Percentiles rank a stretch among this genome's conserved stretches.
Evolutionary conservation across 805 yeast genomes (phyloP).

Genomic region (Wickerhamomyces pijperi): DNA sequence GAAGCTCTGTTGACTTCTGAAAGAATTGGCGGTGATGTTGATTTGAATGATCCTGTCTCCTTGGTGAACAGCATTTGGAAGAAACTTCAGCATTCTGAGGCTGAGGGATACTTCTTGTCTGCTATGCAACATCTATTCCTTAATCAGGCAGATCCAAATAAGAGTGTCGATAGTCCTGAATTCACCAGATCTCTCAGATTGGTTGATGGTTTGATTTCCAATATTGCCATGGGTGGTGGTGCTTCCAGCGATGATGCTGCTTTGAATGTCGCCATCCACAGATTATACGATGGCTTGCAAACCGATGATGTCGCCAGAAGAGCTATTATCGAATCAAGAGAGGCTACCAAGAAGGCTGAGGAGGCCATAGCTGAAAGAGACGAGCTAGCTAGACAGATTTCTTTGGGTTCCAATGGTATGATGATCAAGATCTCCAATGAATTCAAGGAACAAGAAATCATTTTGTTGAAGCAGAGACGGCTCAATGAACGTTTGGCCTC

Average conservation of each 20-base stretch:
- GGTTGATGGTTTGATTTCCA: conserved; percentile 54
- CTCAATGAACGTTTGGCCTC: conserved; percentile 46
- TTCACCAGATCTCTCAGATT: conserved; percentile 46
- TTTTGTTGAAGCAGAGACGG: conserved; percentile 48
- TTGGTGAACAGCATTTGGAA: conserved; percentile 53
- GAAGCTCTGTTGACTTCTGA: conserved; percentile 28
- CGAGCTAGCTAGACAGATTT: conserved; percentile 52
- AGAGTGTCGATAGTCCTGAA: conserved; percentile 33
- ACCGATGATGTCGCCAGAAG: conserved; percentile 80
- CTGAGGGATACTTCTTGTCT: conserved; percentile 37
- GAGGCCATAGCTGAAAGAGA: conserved; percentile 48
- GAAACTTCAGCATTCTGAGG: conserved; percentile 39
- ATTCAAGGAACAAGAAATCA: conserved; percentile 48
- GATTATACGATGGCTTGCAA: conserved; percentile 56
- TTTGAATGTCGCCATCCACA: conserved; percentile 66
- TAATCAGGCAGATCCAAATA: conserved; percentile 23
- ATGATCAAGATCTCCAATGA: conserved; percentile 50
- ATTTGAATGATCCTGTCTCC: conserved; percentile 48
- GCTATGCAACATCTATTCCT: conserved; percentile 46
- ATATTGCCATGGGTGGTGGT: conserved; percentile 40
- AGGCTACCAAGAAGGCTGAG: conserved; percentile 40
- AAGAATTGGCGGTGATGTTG: conserved; percentile 29
- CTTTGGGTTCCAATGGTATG: conserved; percentile 69
- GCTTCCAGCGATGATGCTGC: conserved; percentile 41
- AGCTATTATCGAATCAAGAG: conserved; percentile 49